Evolutionary conservation across 2,329 filamentous ascomycete genomes (phyloP).

Genomic region (Cyclaneusma minus): DNA sequence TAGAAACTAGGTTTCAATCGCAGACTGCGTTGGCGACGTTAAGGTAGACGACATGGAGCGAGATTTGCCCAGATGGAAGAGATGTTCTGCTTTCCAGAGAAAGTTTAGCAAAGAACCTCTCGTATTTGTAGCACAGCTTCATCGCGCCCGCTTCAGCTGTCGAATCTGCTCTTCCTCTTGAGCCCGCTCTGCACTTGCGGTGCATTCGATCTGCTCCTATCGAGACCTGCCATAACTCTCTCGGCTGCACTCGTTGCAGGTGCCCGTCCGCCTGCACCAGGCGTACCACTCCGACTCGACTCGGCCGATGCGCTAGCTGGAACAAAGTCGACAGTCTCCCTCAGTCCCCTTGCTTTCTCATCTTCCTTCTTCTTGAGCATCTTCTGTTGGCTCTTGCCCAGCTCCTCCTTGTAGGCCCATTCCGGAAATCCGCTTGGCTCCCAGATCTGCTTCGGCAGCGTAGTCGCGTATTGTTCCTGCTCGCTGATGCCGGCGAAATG

Average conservation of each 20-base stretch:
- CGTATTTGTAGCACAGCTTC: too few relatives aligned
- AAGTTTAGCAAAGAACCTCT: too few relatives aligned
- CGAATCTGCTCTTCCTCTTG: conserved; percentile 19
- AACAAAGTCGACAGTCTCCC: conserved; percentile 18
- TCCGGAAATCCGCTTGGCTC: conserved; percentile 39
- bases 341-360: conserved; percentile 14
- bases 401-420: conserved; percentile 33
- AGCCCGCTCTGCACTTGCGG: conserved; percentile 14
- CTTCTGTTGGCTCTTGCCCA: conserved; percentile 29
- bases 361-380: conserved; percentile 17
- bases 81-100: too few relatives aligned
- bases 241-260: conserved; percentile 17
- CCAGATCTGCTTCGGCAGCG: conserved; percentile 39
- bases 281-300: conserved; percentile 11
- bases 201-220: conserved; percentile 15
- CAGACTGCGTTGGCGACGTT: too few relatives aligned
- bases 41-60: too few relatives aligned
- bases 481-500: conserved; percentile 45
- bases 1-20: too few relatives aligned
- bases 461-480: conserved; percentile 50
- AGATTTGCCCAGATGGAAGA: too few relatives aligned
- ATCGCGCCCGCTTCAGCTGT: conserved; percentile 14
- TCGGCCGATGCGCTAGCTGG: conserved; percentile 12
- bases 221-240: conserved; percentile 19
- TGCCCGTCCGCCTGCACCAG: conserved; percentile 6